Evolutionary conservation across 2,329 filamentous ascomycete species (phyloP).

Genomic region (Plectosphaerella sp.): DNA sequence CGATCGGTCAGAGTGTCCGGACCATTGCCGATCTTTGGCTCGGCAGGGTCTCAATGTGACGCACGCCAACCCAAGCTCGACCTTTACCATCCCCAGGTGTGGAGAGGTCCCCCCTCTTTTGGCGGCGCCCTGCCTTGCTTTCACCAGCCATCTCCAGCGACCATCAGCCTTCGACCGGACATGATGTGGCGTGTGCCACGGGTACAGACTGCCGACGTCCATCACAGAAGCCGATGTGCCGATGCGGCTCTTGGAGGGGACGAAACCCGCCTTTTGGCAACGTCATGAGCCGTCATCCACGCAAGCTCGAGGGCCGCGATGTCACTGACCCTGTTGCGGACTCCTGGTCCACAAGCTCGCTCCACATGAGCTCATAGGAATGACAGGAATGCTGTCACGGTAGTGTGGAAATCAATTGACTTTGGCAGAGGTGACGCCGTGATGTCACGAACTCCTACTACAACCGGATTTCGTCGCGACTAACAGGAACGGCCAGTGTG

Average conservation of each 20-base stretch:
- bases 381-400: not conserved
- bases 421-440: not conserved
- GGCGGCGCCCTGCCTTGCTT: not conserved
- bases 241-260: not conserved
- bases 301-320: not conserved
- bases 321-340: not conserved
- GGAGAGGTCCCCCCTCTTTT: not conserved
- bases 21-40: too few species aligned
- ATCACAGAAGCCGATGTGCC: not conserved
- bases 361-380: not conserved
- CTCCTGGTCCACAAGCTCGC: not conserved
- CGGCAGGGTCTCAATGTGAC: not conserved
- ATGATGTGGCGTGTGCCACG: not conserved
- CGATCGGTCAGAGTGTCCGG: too few species aligned
- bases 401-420: not conserved
- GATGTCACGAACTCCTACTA: not conserved
- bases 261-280: not conserved
- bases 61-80: not conserved
- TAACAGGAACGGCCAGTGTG: not conserved
- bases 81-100: not conserved
- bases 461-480: not conserved
- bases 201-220: not conserved
- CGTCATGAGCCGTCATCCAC: not conserved
- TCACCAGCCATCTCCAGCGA: not conserved
- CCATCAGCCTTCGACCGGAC: too few species aligned